Evolutionary conservation across 441 rosid genomes (phyloP).

Genomic region (Iberis amara): DNA sequence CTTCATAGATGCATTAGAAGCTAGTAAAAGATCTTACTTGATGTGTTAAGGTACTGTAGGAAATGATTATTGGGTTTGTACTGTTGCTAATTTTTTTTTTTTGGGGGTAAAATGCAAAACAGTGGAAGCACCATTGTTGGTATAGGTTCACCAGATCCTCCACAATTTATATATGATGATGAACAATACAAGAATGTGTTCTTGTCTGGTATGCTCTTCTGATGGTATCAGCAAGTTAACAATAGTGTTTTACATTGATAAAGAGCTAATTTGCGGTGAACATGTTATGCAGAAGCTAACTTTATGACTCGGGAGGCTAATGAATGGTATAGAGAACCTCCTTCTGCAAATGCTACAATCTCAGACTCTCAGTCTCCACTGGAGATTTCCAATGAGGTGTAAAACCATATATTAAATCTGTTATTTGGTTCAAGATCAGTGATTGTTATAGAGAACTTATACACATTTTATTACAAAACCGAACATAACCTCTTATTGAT

Average conservation of each 20-base stretch:
- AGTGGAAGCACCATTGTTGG: constrained; percentile 97
- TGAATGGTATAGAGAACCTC: constrained; percentile 78
- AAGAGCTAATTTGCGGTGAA: no score
- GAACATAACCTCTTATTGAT: neutral
- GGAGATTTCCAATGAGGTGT: constrained; percentile 22
- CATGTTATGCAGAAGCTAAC: constrained; percentile 67
- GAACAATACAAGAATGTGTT: constrained; percentile 75
- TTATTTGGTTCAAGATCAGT: no score
- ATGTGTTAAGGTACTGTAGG: no score
- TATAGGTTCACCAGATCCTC: constrained; percentile 93
- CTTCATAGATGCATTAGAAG: no score
- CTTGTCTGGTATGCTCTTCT: constrained; percentile 56
- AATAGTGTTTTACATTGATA: neutral
- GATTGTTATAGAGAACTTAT: no score
- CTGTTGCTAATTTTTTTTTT: no score
- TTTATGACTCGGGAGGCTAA: constrained; percentile 67
- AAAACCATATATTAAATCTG: no score
- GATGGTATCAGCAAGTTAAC: neutral
- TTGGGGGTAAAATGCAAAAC: neutral
- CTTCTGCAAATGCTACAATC: constrained; percentile 38
- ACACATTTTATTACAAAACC: neutral
- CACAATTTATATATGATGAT: constrained; percentile 73
- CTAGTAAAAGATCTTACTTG: no score
- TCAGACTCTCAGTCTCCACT: constrained; percentile 34
- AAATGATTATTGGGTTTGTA: no score